phyloP scores from a whole-genome alignment of 1,284 basidiomycete species.

The Heliocybe sulcata region DNA sequence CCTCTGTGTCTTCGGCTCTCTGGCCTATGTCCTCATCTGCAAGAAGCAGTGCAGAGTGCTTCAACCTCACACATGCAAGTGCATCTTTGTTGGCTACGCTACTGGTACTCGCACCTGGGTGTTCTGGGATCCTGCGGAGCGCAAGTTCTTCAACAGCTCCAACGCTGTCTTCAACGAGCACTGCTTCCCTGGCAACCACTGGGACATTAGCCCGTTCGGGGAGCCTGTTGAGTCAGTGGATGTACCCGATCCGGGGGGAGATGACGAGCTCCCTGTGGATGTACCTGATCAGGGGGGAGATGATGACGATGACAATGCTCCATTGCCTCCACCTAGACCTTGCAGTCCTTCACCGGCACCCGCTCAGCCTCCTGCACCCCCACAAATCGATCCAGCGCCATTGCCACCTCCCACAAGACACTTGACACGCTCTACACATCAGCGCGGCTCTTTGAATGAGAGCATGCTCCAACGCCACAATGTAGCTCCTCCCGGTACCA shows the following conservation, averaged over 20 bases:
- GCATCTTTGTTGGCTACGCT: constrained; percentile 28
- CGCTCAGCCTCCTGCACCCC: neutral
- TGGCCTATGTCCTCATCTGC: constrained; percentile 24
- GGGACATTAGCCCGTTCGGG: neutral
- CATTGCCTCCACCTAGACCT: neutral
- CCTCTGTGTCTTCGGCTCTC: constrained; percentile 24
- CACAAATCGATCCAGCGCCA: neutral
- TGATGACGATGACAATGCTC: neutral
- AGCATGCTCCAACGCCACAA: no score
- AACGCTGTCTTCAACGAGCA: constrained; percentile 22
- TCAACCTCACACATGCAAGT: constrained; percentile 22
- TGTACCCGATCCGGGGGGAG: neutral
- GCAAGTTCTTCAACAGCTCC: constrained; percentile 16
- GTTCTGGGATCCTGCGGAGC: constrained; percentile 20
- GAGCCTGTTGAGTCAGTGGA: neutral
- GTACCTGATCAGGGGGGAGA: neutral
- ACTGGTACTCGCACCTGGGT: constrained; percentile 19
- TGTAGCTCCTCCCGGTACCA: no score
- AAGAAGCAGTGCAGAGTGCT: constrained; percentile 21
- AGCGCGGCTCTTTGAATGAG: no score
- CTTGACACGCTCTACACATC: neutral
- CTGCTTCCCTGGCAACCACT: constrained; percentile 1
- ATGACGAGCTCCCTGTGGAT: neutral
- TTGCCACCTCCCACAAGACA: neutral
- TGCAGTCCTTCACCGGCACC: neutral